These are phyloP conservation scores for Beauveria australis DNA, from an alignment of 2,329 filamentous ascomycete genomes.

Conservation along the genomic window DNA sequence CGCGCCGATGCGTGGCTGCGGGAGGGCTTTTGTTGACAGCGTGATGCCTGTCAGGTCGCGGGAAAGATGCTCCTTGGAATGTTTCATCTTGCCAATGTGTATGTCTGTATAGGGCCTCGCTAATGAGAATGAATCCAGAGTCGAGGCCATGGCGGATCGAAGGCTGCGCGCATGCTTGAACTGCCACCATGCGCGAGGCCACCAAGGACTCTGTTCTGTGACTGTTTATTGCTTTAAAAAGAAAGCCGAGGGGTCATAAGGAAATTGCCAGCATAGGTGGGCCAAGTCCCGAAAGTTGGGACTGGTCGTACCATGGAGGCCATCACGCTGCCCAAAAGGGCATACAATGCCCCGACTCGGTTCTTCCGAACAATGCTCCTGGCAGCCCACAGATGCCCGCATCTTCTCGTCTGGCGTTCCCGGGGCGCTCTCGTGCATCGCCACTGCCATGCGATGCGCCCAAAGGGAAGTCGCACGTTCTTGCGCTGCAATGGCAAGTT, in stretches of 20 bases:
- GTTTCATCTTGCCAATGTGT: conserved; percentile 13
- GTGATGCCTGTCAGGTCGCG: conserved; percentile 19
- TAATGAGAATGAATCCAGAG: neutral
- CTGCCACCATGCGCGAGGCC: neutral
- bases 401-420: conserved; percentile 22
- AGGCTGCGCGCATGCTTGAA: neutral
- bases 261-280: neutral
- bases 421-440: neutral
- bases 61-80: conserved; percentile 17
- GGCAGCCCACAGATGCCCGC: conserved; percentile 20
- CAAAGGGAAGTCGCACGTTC: neutral
- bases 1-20: conserved; percentile 10
- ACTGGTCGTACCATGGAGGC: conserved; percentile 9
- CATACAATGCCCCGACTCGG: conserved; percentile 18
- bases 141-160: neutral
- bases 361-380: conserved; percentile 19
- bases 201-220: neutral
- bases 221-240: conserved; percentile 20
- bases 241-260: no score
- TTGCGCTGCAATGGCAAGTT: no score
- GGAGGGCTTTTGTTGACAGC: conserved; percentile 17
- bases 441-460: neutral
- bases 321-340: conserved; percentile 21
- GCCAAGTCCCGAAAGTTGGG: neutral
- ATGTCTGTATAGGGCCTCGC: neutral